These are phyloP conservation scores for Pseudopithomyces maydicus DNA, from an alignment of 2,329 filamentous ascomycete genomes.

Conservation along the genomic window DNA sequence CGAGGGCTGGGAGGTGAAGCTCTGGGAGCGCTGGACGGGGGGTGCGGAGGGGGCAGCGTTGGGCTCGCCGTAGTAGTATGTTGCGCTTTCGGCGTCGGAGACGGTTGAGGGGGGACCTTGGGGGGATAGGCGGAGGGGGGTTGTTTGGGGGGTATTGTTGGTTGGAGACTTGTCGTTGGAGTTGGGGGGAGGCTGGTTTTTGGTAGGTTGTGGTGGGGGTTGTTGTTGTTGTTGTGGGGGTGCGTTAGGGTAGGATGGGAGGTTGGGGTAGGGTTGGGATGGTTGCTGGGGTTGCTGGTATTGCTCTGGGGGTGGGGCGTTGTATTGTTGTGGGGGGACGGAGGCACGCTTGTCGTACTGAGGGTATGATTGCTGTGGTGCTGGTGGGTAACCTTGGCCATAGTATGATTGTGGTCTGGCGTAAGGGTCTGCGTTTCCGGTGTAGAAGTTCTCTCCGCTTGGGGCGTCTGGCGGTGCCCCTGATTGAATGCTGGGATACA, in stretches of 20 bases:
- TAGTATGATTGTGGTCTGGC: constrained; percentile 59
- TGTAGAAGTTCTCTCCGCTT: constrained; percentile 82
- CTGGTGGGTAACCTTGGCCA: constrained; percentile 47
- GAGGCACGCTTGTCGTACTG: constrained; percentile 43
- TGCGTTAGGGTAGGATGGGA: constrained; percentile 25
- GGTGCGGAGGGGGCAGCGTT: constrained; percentile 27
- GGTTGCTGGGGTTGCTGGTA: constrained; percentile 42
- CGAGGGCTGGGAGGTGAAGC: constrained; percentile 37
- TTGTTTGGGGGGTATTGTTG: constrained; percentile 41
- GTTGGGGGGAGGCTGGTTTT: constrained; percentile 41
- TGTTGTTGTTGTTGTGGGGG: constrained; percentile 27
- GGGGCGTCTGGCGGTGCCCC: constrained; percentile 43
- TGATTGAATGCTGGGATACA: constrained; percentile 71
- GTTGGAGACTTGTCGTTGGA: constrained; percentile 40
- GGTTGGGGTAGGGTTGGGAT: constrained; percentile 42
- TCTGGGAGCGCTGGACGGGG: constrained; percentile 35
- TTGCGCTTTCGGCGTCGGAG: constrained; percentile 39
- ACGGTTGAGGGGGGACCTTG: constrained; percentile 41
- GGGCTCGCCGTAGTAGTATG: constrained; percentile 41
- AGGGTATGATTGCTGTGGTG: constrained; percentile 47
- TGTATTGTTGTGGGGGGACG: constrained; percentile 29
- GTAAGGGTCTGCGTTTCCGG: constrained; percentile 64
- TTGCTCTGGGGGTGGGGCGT: constrained; percentile 33
- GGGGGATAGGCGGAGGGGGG: constrained; percentile 35
- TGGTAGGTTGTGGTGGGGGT: constrained; percentile 34